These are phyloP conservation scores for Nannizzia gypsea DNA, from an alignment of 2,329 filamentous ascomycete genomes.

Conservation along the genomic window DNA sequence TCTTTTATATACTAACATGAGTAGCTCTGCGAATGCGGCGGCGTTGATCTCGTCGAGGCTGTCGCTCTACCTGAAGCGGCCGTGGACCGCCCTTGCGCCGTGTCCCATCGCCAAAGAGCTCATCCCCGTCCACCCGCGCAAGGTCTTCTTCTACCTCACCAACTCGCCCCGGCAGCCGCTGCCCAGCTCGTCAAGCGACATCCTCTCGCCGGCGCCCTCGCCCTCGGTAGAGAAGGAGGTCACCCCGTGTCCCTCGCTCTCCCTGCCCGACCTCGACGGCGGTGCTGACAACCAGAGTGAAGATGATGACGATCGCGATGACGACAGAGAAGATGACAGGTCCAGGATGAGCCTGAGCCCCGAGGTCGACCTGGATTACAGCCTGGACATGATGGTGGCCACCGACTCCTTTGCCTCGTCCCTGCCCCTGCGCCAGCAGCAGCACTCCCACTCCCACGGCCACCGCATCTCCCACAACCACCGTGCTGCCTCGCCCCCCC, in stretches of 20 bases:
- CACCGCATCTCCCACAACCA: slow-evolving; percentile 50
- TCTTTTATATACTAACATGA: slow-evolving; percentile 19
- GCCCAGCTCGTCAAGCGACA: slow-evolving; percentile 50
- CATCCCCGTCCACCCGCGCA: slow-evolving; percentile 80
- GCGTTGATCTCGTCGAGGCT: slow-evolving; percentile 91
- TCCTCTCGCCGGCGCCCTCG: slow-evolving; percentile 38
- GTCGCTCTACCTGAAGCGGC: slow-evolving; percentile 76
- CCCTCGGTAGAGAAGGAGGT: slow-evolving; percentile 50
- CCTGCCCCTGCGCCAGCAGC: slow-evolving; percentile 8
- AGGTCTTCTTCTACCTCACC: slow-evolving; percentile 92
- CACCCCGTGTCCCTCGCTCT: slow-evolving; percentile 64
- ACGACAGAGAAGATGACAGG: slow-evolving; percentile 40
- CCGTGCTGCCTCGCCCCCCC: slow-evolving; percentile 30
- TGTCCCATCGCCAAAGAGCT: slow-evolving; percentile 90
- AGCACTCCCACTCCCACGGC: slow-evolving; percentile 32
- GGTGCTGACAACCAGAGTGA: slow-evolving; percentile 53
- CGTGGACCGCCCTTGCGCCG: slow-evolving; percentile 64
- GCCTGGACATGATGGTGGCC: slow-evolving; percentile 63
- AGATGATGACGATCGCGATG: slow-evolving; percentile 33
- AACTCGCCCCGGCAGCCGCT: slow-evolving; percentile 75
- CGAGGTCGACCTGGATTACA: slow-evolving; percentile 84
- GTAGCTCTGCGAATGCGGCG: slow-evolving; percentile 85
- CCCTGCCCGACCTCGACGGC: slow-evolving; percentile 28
- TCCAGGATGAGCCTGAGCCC: slow-evolving; percentile 73
- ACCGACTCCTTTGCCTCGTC: slow-evolving; percentile 6